phyloP scores from a whole-genome alignment of 441 rosid genomes.

The Jatropha multifida region DNA sequence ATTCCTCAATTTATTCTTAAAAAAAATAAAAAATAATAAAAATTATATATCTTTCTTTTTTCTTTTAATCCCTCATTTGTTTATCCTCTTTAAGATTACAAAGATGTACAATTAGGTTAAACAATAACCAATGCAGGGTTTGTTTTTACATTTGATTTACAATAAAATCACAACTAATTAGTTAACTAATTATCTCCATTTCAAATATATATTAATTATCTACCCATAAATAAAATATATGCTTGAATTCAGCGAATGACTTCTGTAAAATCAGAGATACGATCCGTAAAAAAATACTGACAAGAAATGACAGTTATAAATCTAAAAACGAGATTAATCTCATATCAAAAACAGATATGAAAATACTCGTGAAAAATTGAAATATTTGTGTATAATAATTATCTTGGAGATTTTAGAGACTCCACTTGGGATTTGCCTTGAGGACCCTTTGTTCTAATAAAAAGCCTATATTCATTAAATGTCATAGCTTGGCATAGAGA shows the following conservation, averaged over 20 bases:
- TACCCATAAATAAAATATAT: too few species aligned
- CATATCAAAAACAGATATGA: too few species aligned
- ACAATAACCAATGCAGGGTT: not conserved
- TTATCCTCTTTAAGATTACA: not conserved
- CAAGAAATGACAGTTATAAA: too few species aligned
- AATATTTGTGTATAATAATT: not conserved
- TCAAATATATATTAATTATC: too few species aligned
- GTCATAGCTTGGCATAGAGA: conserved; percentile 71
- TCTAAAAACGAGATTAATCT: too few species aligned
- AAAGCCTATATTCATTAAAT: conserved; percentile 75
- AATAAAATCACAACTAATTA: not conserved
- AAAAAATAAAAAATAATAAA: not conserved
- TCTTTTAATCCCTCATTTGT: not conserved
- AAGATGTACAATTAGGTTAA: not conserved
- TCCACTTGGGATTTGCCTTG: conserved; percentile 83
- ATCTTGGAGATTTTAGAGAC: conserved; percentile 52
- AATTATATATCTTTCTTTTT: not conserved
- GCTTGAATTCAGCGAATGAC: too few species aligned
- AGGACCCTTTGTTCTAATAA: conserved; percentile 70
- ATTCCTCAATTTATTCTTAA: not conserved
- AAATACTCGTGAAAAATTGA: too few species aligned
- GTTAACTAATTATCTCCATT: too few species aligned
- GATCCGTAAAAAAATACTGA: too few species aligned
- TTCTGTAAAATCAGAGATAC: too few species aligned
- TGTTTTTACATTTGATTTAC: conserved; percentile 13